These are phyloP conservation scores for Suillus weaverae DNA, from an alignment of 768 basidiomycete genomes.

Conservation along the genomic window DNA sequence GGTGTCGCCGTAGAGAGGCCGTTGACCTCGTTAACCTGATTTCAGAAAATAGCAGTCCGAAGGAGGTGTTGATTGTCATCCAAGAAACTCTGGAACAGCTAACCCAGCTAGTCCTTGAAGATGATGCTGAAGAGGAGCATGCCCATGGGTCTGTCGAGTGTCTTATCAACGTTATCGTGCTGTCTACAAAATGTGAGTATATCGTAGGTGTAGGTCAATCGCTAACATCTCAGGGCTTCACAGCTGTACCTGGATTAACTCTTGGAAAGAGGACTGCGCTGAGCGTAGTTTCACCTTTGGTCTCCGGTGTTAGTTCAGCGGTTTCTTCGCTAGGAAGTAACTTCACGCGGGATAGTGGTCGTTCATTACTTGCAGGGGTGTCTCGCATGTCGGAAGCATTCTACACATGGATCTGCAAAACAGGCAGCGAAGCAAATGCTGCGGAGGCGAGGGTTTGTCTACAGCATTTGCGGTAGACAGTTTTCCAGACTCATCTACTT, in stretches of 20 bases:
- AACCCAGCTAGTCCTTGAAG: conserved; percentile 12
- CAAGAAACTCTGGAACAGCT: conserved; percentile 41
- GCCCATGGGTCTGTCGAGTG: conserved; percentile 11
- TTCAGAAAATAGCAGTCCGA: conserved; percentile 33
- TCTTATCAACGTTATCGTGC: conserved; percentile 15
- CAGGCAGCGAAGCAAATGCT: background rate
- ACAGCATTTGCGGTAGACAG: background rate
- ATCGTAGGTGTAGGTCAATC: background rate
- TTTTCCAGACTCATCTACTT: background rate
- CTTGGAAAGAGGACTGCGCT: conserved; percentile 25
- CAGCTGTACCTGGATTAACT: conserved; percentile 27
- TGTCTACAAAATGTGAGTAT: conserved; percentile 25
- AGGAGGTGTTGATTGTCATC: conserved; percentile 42
- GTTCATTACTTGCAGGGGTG: conserved; percentile 19
- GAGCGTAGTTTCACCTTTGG: conserved; percentile 21
- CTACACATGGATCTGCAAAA: conserved; percentile 16
- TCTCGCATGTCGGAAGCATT: conserved; percentile 19
- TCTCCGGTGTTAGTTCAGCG: conserved; percentile 16
- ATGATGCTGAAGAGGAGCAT: conserved; percentile 23
- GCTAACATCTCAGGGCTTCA: background rate
- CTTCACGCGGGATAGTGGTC: conserved; percentile 18
- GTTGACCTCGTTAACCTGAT: conserved; percentile 35
- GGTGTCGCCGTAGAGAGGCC: conserved; percentile 30
- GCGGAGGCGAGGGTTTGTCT: conserved; percentile 24
- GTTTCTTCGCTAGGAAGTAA: conserved; percentile 18